phyloP scores from a whole-genome alignment of 1,284 basidiomycete species.

The Trichosporon ovoides region DNA sequence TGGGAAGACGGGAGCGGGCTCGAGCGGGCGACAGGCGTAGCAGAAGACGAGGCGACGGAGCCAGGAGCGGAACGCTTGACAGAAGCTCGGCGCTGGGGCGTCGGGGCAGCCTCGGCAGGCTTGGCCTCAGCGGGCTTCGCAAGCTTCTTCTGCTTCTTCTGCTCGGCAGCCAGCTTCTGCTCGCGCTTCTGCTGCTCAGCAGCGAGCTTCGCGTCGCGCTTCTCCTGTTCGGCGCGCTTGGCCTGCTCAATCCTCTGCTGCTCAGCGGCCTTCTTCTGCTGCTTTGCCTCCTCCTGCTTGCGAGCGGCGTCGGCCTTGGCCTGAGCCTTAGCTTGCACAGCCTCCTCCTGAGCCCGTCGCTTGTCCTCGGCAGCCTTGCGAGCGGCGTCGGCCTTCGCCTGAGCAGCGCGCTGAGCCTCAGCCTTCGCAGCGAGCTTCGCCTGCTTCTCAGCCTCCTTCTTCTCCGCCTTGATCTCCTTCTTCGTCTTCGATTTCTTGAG shows the following conservation, averaged over 20 bases:
- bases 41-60: neutral
- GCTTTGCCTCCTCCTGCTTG: constrained; percentile 23
- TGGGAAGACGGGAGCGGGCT: neutral
- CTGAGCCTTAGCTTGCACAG: constrained; percentile 17
- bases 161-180: too few species aligned
- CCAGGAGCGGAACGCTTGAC: constrained; percentile 8
- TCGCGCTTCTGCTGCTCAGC: neutral
- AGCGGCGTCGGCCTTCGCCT: constrained; percentile 20
- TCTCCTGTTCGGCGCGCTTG: neutral
- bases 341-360: constrained; percentile 15
- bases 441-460: constrained; percentile 29
- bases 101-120: too few species aligned
- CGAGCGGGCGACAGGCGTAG: neutral
- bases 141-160: too few species aligned
- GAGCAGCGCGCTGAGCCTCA: constrained; percentile 16
- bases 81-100: neutral
- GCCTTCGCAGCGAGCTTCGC: constrained; percentile 14
- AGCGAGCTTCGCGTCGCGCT: neutral
- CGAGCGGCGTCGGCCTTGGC: constrained; percentile 18
- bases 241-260: neutral
- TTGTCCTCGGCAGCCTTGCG: constrained; percentile 19
- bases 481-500: constrained; percentile 57
- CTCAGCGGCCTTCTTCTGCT: constrained; percentile 9
- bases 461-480: constrained; percentile 67
- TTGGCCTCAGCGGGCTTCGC: too few species aligned